These are phyloP conservation scores for Phytopythium sindhum DNA, from an alignment of 352 stramenopile genomes.

Conservation along the genomic window DNA sequence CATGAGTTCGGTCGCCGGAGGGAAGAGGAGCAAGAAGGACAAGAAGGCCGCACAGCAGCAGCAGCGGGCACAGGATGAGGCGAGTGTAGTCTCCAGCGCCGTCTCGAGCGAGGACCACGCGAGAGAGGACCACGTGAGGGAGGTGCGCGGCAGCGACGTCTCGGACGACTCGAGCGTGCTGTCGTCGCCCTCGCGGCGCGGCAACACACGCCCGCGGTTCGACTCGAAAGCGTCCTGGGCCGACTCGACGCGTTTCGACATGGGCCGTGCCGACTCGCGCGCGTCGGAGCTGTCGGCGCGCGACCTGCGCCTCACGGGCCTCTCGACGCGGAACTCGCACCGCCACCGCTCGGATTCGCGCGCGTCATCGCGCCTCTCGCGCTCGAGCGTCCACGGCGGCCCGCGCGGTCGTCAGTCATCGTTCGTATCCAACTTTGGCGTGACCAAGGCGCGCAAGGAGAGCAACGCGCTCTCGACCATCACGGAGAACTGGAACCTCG, in stretches of 20 bases:
- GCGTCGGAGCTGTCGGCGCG: slow-evolving; percentile 69
- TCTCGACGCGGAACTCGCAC: slow-evolving; percentile 28
- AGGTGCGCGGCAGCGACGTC: slow-evolving; percentile 21
- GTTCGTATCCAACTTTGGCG: slow-evolving; percentile 79
- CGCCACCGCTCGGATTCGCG: slow-evolving; percentile 65
- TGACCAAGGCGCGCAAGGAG: slow-evolving; percentile 60
- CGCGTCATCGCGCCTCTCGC: slow-evolving; percentile 51
- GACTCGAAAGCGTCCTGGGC: slow-evolving; percentile 83
- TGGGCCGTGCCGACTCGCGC: slow-evolving; percentile 75
- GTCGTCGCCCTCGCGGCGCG: slow-evolving; percentile 46
- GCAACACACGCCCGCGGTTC: slow-evolving; percentile 57
- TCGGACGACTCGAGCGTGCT: slow-evolving; percentile 56
- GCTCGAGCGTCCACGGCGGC: slow-evolving; percentile 41
- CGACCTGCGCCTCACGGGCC: slow-evolving; percentile 58
- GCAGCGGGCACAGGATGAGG: slow-evolving; percentile 1
- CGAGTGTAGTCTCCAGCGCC: slow-evolving; percentile 2
- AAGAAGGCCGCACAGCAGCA: slow-evolving; percentile 4
- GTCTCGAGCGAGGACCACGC: not conserved
- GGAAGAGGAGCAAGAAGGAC: not conserved
- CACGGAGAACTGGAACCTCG: slow-evolving; percentile 85
- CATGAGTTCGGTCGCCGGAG: slow-evolving; percentile 8
- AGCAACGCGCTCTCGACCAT: slow-evolving; percentile 82
- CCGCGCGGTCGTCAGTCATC: slow-evolving; percentile 47
- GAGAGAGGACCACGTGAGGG: slow-evolving; percentile 7
- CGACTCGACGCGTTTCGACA: slow-evolving; percentile 85